Conservation (phyloP, 495 filamentous ascomycete genomes). For the Penicillium cosmopolitanum region DNA sequence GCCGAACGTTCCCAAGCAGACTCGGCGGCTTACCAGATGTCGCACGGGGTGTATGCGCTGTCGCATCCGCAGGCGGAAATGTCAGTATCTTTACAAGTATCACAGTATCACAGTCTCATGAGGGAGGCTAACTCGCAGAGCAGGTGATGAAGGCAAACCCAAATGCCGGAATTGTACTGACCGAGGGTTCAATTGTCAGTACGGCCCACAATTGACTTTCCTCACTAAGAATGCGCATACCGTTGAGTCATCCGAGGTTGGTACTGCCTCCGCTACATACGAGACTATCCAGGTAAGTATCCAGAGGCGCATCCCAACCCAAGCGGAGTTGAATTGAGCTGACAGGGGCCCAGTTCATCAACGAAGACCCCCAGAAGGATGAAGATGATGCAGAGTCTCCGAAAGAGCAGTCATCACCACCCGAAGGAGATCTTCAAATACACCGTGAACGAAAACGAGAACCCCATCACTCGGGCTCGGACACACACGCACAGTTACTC, state of each 20-base stretch:
- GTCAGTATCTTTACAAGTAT: slow-evolving; percentile 19
- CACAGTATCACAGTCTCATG: neutral
- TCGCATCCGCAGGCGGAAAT: slow-evolving; percentile 46
- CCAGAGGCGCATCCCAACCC: neutral
- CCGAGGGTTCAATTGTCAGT: slow-evolving; percentile 43
- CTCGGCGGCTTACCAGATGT: slow-evolving; percentile 34
- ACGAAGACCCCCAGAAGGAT: slow-evolving; percentile 21
- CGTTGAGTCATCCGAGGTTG: slow-evolving; percentile 21
- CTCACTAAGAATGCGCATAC: slow-evolving; percentile 45
- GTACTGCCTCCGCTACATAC: slow-evolving; percentile 19
- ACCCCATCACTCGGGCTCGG: neutral
- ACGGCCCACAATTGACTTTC: slow-evolving; percentile 44
- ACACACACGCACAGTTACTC: neutral
- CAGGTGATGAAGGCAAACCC: slow-evolving; percentile 49
- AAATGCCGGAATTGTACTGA: slow-evolving; percentile 46
- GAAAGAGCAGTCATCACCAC: slow-evolving; percentile 1
- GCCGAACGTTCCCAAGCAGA: slow-evolving; percentile 16
- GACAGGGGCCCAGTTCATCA: slow-evolving; percentile 30
- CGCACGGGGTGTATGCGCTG: slow-evolving; percentile 51
- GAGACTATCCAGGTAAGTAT: slow-evolving; percentile 30
- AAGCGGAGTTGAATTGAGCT: neutral
- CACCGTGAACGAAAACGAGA: neutral
- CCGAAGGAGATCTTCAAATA: neutral
- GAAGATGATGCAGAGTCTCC: neutral
- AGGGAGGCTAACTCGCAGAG: slow-evolving; percentile 2